Evolutionary conservation across 148 eudicot species (phyloP), one percentile per base, ranked within the genome.

Genomic region (Talinum fruticosum): DNA sequence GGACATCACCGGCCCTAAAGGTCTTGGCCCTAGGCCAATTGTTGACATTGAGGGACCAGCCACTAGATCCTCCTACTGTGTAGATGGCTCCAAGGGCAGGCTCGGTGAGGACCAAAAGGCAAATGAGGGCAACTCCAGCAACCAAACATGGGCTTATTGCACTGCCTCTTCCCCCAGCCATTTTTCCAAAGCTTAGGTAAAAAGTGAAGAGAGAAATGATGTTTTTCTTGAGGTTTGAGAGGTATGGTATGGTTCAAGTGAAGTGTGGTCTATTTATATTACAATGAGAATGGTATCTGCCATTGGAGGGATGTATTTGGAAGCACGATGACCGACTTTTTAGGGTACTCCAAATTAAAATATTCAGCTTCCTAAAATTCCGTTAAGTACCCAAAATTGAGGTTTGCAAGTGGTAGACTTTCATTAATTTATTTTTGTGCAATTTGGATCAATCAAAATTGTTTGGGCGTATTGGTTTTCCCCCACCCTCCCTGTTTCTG

Each of bases 1-100:
- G 73, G 34, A 70, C n/a, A 71, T 85, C 87, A 66, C 87, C 87
- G 29, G 85, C 81, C 66, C 10, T 82, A 23, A 85, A 77, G 66
- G 53, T n/a, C 57, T 77, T 82, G 71, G 71, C 75, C 3, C n/a
- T 70, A 21, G 85, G 66, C 87, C 87, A 85, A 29, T 28, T 38
- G 10, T 33, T 33, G 8, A 57, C 67, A 71, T 83, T 85, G 34
- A 69, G 80, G 35, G 79, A 74, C 87, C 87, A 82, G 1, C 85
- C 85, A 66, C 69, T 61, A 10, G 7, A 4, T n/a, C 65, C 79
- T 30, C 85, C 83, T 10, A 85, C 85, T 21, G 33, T 77, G 79
- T 76, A 80, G 23, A n/a, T 10, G 2, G 83, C 76, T 6, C 79
- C 85, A 71, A 69, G 29, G 38, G 77, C 61, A 4, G 81, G 49